Evolutionary conservation across 768 basidiomycete species (phyloP), one percentile per base, ranked within the genome.

Genomic region (Nidularia pulvinata): DNA sequence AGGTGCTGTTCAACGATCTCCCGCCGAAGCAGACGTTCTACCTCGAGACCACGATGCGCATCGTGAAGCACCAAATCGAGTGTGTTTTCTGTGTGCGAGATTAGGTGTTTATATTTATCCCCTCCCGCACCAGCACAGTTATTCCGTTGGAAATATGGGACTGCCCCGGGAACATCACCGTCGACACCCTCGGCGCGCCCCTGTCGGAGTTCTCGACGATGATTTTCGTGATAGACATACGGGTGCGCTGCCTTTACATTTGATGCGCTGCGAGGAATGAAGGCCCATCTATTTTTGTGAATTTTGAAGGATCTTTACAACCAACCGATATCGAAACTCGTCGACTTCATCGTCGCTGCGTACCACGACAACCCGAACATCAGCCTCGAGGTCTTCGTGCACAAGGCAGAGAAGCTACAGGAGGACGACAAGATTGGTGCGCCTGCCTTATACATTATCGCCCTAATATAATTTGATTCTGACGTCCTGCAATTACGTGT

Each of bases 91-190:
- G 42, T 11, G 11, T 9, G 13, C 11, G 19, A 13, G 50, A 33
- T 37, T 46, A 10, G 25, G 35, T 10, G 7, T 16, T 7, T 9
- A 51, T 42, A n/a, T 16, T n/a, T 42, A 10, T 14, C 7, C 16
- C 14, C n/a, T 19, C 30, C 49, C 48, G 42, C 22, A 57, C 46
- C 68, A 97, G 95, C 70, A 89, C 94, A 42, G 85, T 96, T 57
- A 86, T 97, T 56, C 93, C 94, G 1, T 82, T 98, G 36, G 92
- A 97, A 66, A 85, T 98, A 65, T 97, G 93, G 93, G 95, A 97
- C 64, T 93, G 93, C 61, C 96, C 95, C 0, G 91, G 91, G 25
- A 93, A 88, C 55, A 82, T 86, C 52, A 86, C 92, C 4, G 81
- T 89, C 10, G 89, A 93, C 22, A 82, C 85, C n/a, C 79, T 96